Evolutionary conservation across 495 filamentous ascomycete genomes (phyloP), one percentile per base, ranked within the genome.

Genomic region (Echria macrotheca): DNA sequence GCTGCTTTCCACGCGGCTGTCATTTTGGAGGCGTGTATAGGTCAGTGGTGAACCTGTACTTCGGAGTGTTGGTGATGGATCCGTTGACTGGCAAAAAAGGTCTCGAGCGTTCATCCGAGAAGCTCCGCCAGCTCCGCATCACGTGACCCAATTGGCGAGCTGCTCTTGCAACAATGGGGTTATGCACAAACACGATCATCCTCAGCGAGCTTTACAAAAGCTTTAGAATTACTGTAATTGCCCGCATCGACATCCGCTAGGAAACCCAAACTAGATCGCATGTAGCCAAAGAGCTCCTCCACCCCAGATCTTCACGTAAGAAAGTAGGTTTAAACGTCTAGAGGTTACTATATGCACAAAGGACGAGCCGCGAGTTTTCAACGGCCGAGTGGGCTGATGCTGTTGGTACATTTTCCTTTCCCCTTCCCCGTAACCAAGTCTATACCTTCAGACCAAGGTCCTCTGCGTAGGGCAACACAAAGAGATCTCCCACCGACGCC

Each of bases 1-100:
- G 93, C 85, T 63, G 90, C 81, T 86, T 96, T 97, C 94, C 94
- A 99, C 65, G 90, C 87, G 73, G 89, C 91, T 70, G 87, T 81
- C 93, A 98, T 98, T 77, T 82, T 89, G 84, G 31, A 11, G 31
- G 43, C 8, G 18, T 36, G 17, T 8, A 43, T 23, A 26, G n/a
- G 38, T 11, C n/a, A 22, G 41, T 46, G 31, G 44, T 46, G 44
- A 23, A 23, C 12, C 18, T 24, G 25, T 12, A 29, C 35, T 18
- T 18, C n/a, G 35, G 15, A 18, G 35, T 4, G 17, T 7, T 37
- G 35, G 35, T 18, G 32, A 15, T n/a, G 35, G n/a, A n/a, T n/a
- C n/a, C 12, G 28, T 12, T 17, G 17, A 18, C 35, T 37, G 35
- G 35, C 35, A 18, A 37, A 37, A 37, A 37, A 37, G 35, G 35